Percentiles rank a stretch among this genome's conserved stretches.
Evolutionary conservation across 1,139 yeast species (phyloP).

Genomic region (Yamadazyma blattariae): DNA sequence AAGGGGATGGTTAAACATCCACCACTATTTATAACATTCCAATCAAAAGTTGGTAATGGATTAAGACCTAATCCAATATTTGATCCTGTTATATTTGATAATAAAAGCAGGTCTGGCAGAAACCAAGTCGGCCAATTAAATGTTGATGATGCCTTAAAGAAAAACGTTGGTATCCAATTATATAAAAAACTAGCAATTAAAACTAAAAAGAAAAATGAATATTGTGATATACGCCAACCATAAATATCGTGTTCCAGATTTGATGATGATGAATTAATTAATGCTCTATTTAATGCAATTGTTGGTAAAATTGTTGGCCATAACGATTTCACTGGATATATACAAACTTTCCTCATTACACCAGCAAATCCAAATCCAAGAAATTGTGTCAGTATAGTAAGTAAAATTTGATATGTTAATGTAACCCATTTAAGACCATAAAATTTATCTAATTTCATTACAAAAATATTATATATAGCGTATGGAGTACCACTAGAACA

Average conservation of each 20-base stretch:
- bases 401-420: conserved; percentile 34
- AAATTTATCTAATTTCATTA: conserved; percentile 43
- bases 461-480: conserved; percentile 42
- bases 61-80: conserved; percentile 41
- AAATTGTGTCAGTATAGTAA: conserved; percentile 41
- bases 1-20: conserved; percentile 44
- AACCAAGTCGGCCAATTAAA: conserved; percentile 53
- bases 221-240: conserved; percentile 43
- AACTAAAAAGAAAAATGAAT: conserved; percentile 36
- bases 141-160: conserved; percentile 39
- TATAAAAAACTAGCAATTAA: conserved; percentile 34
- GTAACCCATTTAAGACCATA: conserved; percentile 47
- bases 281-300: conserved; percentile 42
- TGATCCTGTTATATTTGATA: conserved; percentile 38
- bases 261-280: conserved; percentile 28
- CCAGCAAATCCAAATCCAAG: conserved; percentile 49
- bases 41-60: conserved; percentile 44
- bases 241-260: conserved; percentile 21
- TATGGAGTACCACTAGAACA: conserved; percentile 47
- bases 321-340: conserved; percentile 42
- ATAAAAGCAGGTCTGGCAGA: conserved; percentile 36
- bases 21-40: conserved; percentile 40
- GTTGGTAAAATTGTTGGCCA: conserved; percentile 50
- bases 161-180: conserved; percentile 43
- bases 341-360: conserved; percentile 41